These are phyloP conservation scores for Pseudogymnoascus sp. DNA, from an alignment of 2,329 filamentous ascomycete genomes.

Conservation along the genomic window DNA sequence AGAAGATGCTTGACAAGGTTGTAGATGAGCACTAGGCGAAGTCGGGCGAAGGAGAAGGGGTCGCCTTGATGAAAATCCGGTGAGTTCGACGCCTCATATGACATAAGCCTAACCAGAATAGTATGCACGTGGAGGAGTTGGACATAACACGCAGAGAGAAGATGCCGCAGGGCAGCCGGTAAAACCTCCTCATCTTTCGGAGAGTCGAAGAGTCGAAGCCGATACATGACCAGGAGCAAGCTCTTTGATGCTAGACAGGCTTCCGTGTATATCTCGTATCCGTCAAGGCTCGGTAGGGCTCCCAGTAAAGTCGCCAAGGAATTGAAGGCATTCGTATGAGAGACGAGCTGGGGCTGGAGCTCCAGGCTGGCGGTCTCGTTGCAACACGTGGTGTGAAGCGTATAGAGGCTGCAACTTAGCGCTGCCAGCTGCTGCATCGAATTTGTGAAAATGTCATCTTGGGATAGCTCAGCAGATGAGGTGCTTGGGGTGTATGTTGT, in stretches of 20 bases:
- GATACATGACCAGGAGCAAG: conserved; percentile 13
- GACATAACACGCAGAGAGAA: conserved; percentile 12
- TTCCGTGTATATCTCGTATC: conserved; percentile 13
- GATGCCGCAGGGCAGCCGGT: conserved; percentile 11
- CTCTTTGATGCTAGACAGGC: conserved; percentile 12
- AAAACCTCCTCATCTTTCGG: conserved; percentile 13
- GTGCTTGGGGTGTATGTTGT: conserved; percentile 10
- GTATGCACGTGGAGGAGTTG: conserved; percentile 12
- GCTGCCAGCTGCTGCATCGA: conserved; percentile 12
- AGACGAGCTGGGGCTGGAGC: conserved; percentile 11
- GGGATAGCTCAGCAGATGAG: conserved; percentile 11
- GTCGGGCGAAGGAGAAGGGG: conserved; percentile 11
- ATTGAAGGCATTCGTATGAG: conserved; percentile 14
- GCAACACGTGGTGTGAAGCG: conserved; percentile 13
- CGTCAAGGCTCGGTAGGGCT: conserved; percentile 5
- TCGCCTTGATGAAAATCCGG: conserved; percentile 9
- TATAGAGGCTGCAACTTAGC: conserved; percentile 11
- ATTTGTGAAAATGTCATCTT: conserved; percentile 12
- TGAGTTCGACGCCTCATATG: conserved; percentile 12
- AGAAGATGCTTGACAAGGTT: conserved; percentile 13
- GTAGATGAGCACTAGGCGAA: conserved; percentile 12
- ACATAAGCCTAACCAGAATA: conserved; percentile 11
- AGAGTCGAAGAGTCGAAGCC: conserved; percentile 10
- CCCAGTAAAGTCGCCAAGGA: conserved; percentile 12
- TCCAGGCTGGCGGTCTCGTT: conserved; percentile 12